These are phyloP conservation scores for Calonectria pteridis DNA, from an alignment of 2,329 filamentous ascomycete genomes.

Conservation along the genomic window DNA sequence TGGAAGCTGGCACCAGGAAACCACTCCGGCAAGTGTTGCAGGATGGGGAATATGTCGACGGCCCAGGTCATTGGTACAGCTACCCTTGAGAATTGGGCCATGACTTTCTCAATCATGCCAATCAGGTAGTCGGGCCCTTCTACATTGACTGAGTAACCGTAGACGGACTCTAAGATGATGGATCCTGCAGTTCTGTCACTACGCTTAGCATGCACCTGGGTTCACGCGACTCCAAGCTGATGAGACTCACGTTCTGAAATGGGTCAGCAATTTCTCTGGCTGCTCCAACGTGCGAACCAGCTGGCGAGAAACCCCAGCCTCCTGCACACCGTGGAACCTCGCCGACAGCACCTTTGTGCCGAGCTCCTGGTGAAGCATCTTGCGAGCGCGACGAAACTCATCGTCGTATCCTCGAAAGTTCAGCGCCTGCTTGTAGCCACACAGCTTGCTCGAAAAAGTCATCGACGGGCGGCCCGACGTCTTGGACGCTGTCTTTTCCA, in stretches of 20 bases:
- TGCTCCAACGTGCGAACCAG: not conserved
- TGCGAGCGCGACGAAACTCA: not conserved
- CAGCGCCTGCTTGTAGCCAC: not conserved
- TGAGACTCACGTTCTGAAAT: not conserved
- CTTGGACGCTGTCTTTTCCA: not conserved
- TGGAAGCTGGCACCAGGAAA: not conserved
- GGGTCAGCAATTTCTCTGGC: not conserved
- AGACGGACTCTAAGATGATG: not conserved
- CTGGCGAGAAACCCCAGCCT: not conserved
- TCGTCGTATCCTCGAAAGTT: not conserved
- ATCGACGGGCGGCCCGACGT: not conserved
- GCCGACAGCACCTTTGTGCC: not conserved
- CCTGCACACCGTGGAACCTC: not conserved
- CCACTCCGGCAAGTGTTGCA: not conserved
- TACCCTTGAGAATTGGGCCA: not conserved
- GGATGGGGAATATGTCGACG: not conserved
- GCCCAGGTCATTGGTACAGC: not conserved
- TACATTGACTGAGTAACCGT: not conserved
- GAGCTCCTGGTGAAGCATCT: not conserved
- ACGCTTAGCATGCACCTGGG: not conserved
- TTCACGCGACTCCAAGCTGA: fast-evolving
- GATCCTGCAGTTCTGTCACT: not conserved
- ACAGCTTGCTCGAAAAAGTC: not conserved
- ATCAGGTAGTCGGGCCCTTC: not conserved
- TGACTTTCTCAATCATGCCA: not conserved